Conservation (phyloP, 805 yeast genomes). For the Candida silvicultrix region DNA sequence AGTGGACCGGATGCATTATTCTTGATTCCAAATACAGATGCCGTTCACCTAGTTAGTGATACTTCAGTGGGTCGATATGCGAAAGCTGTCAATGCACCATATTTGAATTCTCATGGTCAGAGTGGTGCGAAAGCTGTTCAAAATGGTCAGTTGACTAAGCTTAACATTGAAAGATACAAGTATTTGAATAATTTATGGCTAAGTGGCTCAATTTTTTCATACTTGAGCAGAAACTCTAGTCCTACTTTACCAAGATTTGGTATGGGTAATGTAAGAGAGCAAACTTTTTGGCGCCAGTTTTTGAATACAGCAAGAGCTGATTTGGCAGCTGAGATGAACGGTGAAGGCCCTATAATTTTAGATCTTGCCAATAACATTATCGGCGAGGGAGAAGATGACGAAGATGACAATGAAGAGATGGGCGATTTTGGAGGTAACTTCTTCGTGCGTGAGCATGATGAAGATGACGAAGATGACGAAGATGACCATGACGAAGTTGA, state of each 20-base stretch:
- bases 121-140: slow-evolving; percentile 49
- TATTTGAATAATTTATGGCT: slow-evolving; percentile 57
- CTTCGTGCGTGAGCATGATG: not conserved
- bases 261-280: not conserved
- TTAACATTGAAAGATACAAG: slow-evolving; percentile 47
- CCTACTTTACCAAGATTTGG: not conserved
- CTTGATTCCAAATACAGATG: slow-evolving; percentile 29
- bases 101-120: slow-evolving; percentile 72
- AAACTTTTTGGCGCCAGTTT: not conserved
- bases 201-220: slow-evolving; percentile 49
- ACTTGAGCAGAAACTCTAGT: slow-evolving; percentile 27
- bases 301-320: not conserved
- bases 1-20: slow-evolving; percentile 27
- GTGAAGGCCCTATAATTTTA: slow-evolving; percentile 13
- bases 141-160: slow-evolving; percentile 48
- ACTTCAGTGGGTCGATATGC: slow-evolving; percentile 22
- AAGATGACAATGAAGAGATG: slow-evolving; percentile 2
- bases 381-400: not conserved
- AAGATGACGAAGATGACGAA: not conserved
- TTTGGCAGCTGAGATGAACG: slow-evolving; percentile 7
- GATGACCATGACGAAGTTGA: not conserved
- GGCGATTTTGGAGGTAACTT: slow-evolving; percentile 10
- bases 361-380: slow-evolving; percentile 7
- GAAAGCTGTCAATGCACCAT: slow-evolving; percentile 54
- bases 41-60: slow-evolving; percentile 20